These are phyloP conservation scores for Podaxis sp. DNA, from an alignment of 768 basidiomycete species.

Conservation along the genomic window DNA sequence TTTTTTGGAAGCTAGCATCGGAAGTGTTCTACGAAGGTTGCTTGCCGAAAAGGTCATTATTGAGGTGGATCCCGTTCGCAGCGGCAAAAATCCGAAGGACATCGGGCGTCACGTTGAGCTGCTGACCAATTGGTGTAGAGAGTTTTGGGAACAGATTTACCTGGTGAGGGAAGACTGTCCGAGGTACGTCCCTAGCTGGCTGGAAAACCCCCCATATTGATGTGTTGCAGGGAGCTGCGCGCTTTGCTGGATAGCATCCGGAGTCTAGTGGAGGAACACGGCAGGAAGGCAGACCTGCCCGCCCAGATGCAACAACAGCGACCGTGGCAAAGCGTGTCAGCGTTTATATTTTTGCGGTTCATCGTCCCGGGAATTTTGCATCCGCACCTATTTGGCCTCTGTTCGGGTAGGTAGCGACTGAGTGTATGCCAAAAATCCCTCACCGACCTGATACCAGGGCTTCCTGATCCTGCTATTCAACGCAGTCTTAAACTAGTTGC, in stretches of 20 bases:
- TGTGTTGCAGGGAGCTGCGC: conserved; percentile 64
- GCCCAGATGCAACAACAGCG: conserved; percentile 52
- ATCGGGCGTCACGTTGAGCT: conserved; percentile 66
- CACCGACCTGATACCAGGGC: conserved; percentile 41
- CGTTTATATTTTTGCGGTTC: conserved; percentile 88
- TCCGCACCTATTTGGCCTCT: conserved; percentile 81
- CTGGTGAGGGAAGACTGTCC: conserved; percentile 73
- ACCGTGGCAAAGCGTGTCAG: conserved; percentile 82
- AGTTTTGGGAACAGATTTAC: conserved; percentile 83
- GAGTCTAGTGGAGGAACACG: conserved; percentile 68
- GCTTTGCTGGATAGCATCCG: conserved; percentile 69
- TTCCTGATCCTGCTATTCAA: conserved; percentile 65
- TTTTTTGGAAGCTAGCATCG: conserved; percentile 82
- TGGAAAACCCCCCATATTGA: conserved; percentile 13
- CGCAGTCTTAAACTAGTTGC: conserved; percentile 84
- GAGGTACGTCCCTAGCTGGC: conserved; percentile 44
- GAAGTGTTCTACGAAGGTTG: conserved; percentile 64
- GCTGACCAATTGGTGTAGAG: conserved; percentile 75
- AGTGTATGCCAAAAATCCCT: not conserved
- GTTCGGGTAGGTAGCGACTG: conserved; percentile 51
- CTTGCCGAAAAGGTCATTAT: conserved; percentile 74
- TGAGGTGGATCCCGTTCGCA: conserved; percentile 79
- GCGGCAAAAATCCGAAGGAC: conserved; percentile 59
- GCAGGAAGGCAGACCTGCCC: conserved; percentile 39
- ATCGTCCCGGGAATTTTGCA: conserved; percentile 89